phyloP scores from a whole-genome alignment of 805 yeast species.

The Saccharomycopsis malanga region DNA sequence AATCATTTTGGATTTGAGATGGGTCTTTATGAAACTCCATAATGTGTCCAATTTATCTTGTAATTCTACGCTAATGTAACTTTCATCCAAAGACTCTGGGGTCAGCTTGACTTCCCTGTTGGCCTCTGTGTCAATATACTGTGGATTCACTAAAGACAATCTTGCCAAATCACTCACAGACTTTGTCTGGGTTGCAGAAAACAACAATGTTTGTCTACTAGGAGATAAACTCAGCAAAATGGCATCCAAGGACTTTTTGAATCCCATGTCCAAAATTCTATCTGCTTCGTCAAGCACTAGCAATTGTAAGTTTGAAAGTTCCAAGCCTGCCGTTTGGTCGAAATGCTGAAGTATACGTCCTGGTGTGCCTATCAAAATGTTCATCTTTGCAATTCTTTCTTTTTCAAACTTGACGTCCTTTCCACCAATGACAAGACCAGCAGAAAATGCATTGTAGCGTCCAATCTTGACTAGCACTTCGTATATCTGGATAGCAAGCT shows the following conservation, averaged over 20 bases:
- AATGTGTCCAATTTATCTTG: slow-evolving; percentile 79
- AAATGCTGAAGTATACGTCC: slow-evolving; percentile 85
- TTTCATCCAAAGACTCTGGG: slow-evolving; percentile 81
- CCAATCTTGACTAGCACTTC: slow-evolving; percentile 84
- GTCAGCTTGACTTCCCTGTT: slow-evolving; percentile 38
- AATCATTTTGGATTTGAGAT: slow-evolving; percentile 68
- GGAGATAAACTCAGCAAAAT: slow-evolving; percentile 73
- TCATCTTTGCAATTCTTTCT: slow-evolving; percentile 71
- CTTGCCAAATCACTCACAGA: slow-evolving; percentile 78
- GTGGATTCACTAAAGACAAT: slow-evolving; percentile 59
- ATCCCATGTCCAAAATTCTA: slow-evolving; percentile 89
- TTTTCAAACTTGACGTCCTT: slow-evolving; percentile 77
- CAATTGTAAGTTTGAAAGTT: slow-evolving; percentile 65
- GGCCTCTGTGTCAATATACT: slow-evolving; percentile 45
- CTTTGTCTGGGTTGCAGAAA: slow-evolving; percentile 87
- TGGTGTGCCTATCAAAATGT: slow-evolving; percentile 85
- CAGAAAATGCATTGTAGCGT: slow-evolving; percentile 64
- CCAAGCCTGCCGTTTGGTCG: slow-evolving; percentile 82
- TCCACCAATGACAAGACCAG: slow-evolving; percentile 91
- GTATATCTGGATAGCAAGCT: slow-evolving; percentile 83
- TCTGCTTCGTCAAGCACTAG: slow-evolving; percentile 89
- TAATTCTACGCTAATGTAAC: slow-evolving; percentile 62
- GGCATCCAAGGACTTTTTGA: slow-evolving; percentile 73
- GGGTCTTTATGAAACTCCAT: slow-evolving; percentile 82
- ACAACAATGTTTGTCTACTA: slow-evolving; percentile 73